phyloP scores from a whole-genome alignment of 208 protist species.

The Trichomonas gallinae region DNA sequence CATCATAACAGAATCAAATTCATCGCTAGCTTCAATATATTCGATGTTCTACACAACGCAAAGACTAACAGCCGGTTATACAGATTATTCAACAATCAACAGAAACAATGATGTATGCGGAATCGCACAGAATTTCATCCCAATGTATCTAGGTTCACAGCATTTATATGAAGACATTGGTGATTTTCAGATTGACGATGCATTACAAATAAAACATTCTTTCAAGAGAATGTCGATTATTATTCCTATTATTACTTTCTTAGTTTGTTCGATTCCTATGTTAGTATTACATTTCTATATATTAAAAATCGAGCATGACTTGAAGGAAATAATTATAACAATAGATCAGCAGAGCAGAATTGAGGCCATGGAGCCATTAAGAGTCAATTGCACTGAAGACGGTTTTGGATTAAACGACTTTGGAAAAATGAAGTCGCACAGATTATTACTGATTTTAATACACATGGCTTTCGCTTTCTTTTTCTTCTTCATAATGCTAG shows the following conservation, averaged over 20 bases:
- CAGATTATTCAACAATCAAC: not conserved
- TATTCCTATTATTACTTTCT: not conserved
- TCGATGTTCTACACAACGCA: not conserved
- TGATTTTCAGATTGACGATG: not conserved
- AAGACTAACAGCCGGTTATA: not conserved
- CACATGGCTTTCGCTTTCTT: not conserved
- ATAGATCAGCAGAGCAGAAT: not conserved
- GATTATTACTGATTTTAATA: not conserved
- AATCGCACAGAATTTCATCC: not conserved
- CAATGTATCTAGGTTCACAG: not conserved
- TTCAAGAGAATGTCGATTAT: not conserved
- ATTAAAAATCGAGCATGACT: not conserved
- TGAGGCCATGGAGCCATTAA: not conserved
- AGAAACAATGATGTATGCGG: not conserved
- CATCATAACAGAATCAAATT: not conserved
- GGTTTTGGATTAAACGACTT: not conserved
- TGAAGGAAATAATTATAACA: not conserved
- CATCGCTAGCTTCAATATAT: not conserved
- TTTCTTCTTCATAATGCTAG: not conserved
- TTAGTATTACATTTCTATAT: not conserved
- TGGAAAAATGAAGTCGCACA: not conserved
- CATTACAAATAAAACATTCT: not conserved
- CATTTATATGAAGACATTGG: not conserved
- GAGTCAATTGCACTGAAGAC: not conserved
- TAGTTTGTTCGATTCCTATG: not conserved